Base-by-base conservation (phyloP, 495 filamentous ascomycete species). In the Xeromyces bisporus region DNA sequence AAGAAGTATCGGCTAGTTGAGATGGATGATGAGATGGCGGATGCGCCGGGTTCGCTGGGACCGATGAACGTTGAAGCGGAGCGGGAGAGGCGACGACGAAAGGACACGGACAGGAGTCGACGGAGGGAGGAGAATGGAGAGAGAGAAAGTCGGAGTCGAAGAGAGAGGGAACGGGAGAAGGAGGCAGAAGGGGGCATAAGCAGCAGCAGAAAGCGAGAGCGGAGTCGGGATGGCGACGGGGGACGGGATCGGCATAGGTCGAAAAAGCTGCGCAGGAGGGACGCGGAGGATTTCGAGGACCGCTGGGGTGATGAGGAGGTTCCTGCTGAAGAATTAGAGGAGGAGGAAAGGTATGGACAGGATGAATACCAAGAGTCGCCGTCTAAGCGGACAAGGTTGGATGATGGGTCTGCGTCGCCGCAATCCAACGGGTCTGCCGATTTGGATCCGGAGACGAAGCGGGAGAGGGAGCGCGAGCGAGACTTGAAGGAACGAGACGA, bases 1-100 rank as follows among this genome's bases (percentile, higher is more conserved):
- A 89, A 84, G 53, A 77, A 72, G 42, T 92, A 92, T 50, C 67
- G 73, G 7, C 64, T 92, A 14, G 60, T 92, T 23, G 76, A 83
- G 7, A 91, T 91, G 83, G 79, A 77, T 28, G 80, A 82, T 17
- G 77, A 77, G 4, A 60, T 69, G 15, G 41, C 34, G 23, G 55
- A 51, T 7, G 27, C 46, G 0, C 35, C 40, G 24, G 34, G 42
- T 23, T 49, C 51, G 8, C 43, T 72, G 23, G 67, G 62, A 3
- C 67, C 73, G 0, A 44, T 52, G 10, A 64, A 60, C 36, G 57
- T 64, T 18, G 64, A 67, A 30, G 57, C 62, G 18, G 67, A 69
- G 31, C 64, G 67, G 13, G 49, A 53, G 7, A 39, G 48, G 28
- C 40, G 46, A 23, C 42, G 49, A 38, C 58, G 65, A 15, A 64